Evolutionary conservation across 352 stramenopile genomes (phyloP), one percentile per base, ranked within the genome.

Genomic region (Saprolegnia parasitica): DNA sequence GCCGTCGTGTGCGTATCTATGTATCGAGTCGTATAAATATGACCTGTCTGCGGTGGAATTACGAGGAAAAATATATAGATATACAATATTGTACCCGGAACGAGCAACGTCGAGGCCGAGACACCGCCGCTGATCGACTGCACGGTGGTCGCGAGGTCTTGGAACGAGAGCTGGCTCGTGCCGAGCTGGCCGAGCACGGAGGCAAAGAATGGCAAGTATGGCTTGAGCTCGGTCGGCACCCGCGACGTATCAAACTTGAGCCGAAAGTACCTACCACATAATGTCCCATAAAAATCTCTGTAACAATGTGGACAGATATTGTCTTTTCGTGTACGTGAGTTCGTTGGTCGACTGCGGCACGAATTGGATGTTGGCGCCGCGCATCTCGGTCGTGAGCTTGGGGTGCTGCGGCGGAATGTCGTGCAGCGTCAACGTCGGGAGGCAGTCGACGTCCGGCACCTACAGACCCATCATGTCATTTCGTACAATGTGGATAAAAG

Each of bases 111-210:
- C 83, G 81, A 47, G 91, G 71, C 71, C 91, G 85, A 89, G 29
- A 94, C 79, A 20, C 86, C 86, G 35, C 86, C 86, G 35, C 86
- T 89, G 77, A 80, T 83, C 73, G 90, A 91, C 67, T 89, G 81
- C 56, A 92, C 79, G 10, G 82, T 76, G 5, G 86, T 94, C n/a
- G 79, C 72, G 2, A 94, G 68, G 60, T 78, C 78, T 46, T 94
- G 79, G 72, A 92, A 88, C 0, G 75, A 68, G 5, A 88, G 79
- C 0, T 77, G 76, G 1, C 80, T 89, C 1, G 86, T 93, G 29
- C 86, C 86, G n/a, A 94, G 75, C 16, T 81, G 77, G 39, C 83
- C 84, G 65, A 94, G 81, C 18, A 92, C 78, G 5, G 72, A 81
- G 42, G 84, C 83, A 67, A 94, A 91, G 5, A 92, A 62, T 35